A percentile compares a stretch with the other conserved stretches of the same genome.
Conservation (phyloP, 2,329 filamentous ascomycete species). For the Trichoderma cornu-damae region DNA sequence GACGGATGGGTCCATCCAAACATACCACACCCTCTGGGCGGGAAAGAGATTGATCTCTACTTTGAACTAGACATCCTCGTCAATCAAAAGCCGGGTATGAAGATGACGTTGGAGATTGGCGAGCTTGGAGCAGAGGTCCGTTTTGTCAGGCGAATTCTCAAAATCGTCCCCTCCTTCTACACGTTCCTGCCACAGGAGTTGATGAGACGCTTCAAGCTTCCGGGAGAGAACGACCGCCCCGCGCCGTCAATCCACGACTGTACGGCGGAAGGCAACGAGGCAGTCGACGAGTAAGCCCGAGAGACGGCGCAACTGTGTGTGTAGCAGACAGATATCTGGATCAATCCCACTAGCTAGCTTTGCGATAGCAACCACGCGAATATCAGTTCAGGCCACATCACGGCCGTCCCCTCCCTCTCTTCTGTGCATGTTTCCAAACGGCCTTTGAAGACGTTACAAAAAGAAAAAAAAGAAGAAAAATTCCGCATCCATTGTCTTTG, state of each 20-base stretch:
- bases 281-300: constrained; percentile 21
- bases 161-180: constrained; percentile 58
- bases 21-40: constrained; percentile 19
- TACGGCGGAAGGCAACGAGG: constrained; percentile 25
- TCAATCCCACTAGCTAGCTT: too few species aligned
- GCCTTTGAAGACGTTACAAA: not conserved
- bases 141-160: constrained; percentile 57
- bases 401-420: not conserved
- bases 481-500: too few species aligned
- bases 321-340: too few species aligned
- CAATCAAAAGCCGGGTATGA: constrained; percentile 60
- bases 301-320: not conserved
- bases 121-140: constrained; percentile 59
- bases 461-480: not conserved
- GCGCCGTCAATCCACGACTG: constrained; percentile 40
- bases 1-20: constrained; percentile 42
- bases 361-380: not conserved
- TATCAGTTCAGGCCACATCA: not conserved
- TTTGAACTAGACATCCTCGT: constrained; percentile 56
- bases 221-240: constrained; percentile 41
- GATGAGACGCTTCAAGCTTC: constrained; percentile 62
- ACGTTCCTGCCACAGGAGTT: constrained; percentile 62
- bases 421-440: too few species aligned
- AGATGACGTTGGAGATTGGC: constrained; percentile 51
- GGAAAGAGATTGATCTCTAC: constrained; percentile 46